phyloP scores from a whole-genome alignment of 177 flowering plant genomes.

The Vitis hybrid region DNA sequence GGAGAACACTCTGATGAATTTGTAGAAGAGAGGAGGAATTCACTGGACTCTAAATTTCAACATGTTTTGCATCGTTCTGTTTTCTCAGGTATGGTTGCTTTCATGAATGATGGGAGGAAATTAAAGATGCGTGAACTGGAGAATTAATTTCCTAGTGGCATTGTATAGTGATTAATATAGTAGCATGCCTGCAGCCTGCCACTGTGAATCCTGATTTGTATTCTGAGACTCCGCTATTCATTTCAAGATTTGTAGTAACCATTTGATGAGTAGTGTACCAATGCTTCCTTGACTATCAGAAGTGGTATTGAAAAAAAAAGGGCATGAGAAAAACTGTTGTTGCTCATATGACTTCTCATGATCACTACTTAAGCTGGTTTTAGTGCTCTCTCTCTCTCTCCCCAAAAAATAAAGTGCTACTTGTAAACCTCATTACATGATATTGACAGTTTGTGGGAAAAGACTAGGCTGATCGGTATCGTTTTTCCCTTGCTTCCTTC shows the following conservation, averaged over 20 bases:
- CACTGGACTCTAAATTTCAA: constrained; percentile 29
- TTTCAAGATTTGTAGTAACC: not conserved
- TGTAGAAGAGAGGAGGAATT: constrained; percentile 32
- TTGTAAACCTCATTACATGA: no score
- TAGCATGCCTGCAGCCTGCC: not conserved
- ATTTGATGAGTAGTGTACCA: not conserved
- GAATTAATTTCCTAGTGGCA: not conserved
- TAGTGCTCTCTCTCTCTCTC: no score
- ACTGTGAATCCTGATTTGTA: not conserved
- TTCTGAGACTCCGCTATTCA: not conserved
- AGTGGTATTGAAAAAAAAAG: no score
- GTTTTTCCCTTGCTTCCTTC: no score
- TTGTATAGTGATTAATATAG: not conserved
- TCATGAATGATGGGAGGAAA: constrained; percentile 28
- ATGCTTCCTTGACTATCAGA: not conserved
- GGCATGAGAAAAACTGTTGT: no score
- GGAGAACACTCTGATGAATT: constrained; percentile 19
- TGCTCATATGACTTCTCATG: no score
- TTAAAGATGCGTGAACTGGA: constrained; percentile 9
- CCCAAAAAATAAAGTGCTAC: no score
- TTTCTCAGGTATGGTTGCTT: constrained; percentile 40
- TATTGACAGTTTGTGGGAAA: no score
- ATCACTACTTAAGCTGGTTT: no score
- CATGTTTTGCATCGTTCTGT: constrained; percentile 28
- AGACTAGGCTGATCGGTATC: no score